Conservation (phyloP, 352 stramenopile species). For the Pythium chondricola region DNA sequence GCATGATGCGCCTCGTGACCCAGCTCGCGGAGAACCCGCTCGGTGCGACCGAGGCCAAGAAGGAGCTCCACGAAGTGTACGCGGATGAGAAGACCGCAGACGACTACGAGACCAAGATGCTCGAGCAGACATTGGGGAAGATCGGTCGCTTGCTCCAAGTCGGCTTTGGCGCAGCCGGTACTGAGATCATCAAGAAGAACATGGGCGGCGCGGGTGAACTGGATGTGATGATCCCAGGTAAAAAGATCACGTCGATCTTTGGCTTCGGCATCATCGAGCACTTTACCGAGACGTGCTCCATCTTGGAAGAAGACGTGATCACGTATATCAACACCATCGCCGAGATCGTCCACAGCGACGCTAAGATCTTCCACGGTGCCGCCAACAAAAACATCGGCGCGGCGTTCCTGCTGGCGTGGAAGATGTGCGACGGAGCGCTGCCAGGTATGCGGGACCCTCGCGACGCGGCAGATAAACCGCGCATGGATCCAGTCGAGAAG, state of each 20-base stretch:
- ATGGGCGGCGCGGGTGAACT: conserved; percentile 90
- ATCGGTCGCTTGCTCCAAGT: conserved; percentile 94
- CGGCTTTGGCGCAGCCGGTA: conserved; percentile 95
- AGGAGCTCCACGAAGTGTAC: conserved; percentile 67
- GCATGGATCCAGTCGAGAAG: conserved; percentile 64
- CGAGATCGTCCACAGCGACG: conserved; percentile 93
- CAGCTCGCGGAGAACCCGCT: conserved; percentile 66
- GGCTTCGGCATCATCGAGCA: conserved; percentile 95
- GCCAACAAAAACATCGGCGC: conserved; percentile 97
- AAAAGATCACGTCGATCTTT: conserved; percentile 96
- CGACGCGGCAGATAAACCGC: conserved; percentile 63
- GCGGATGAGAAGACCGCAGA: conserved; percentile 51
- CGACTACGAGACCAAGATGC: conserved; percentile 95
- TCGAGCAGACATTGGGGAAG: conserved; percentile 93
- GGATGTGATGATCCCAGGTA: conserved; percentile 96
- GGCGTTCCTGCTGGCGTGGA: conserved; percentile 94
- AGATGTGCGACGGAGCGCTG: conserved; percentile 89
- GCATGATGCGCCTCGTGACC: conserved; percentile 89
- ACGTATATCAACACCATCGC: conserved; percentile 98
- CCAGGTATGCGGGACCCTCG: conserved; percentile 80
- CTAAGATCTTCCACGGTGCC: conserved; percentile 90
- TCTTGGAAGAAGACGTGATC: conserved; percentile 94
- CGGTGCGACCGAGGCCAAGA: conserved; percentile 56
- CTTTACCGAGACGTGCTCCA: conserved; percentile 92
- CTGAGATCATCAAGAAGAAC: conserved; percentile 98